Conservation (phyloP, 208 protist genomes). For the Acanthamoeba royreba region DNA sequence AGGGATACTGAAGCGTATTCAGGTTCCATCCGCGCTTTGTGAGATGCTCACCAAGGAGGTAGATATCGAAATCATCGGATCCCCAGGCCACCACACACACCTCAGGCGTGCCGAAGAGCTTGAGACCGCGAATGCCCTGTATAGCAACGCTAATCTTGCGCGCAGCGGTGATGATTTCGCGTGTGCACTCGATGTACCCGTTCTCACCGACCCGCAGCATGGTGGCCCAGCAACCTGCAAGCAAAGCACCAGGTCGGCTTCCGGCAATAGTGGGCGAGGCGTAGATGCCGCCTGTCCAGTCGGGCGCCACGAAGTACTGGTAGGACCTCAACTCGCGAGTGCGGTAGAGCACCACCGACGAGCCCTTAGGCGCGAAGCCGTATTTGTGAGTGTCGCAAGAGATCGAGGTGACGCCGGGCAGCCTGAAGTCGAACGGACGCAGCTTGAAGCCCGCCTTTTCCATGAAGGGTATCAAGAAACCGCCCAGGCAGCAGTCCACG, state of each 20-base stretch:
- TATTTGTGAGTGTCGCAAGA: constrained; percentile 99
- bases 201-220: constrained; percentile 91
- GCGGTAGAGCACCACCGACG: constrained; percentile 93
- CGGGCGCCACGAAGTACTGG: constrained; percentile 92
- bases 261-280: constrained; percentile 94
- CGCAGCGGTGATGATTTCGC: constrained; percentile 83
- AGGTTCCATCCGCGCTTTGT: constrained; percentile 89
- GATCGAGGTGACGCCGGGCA: constrained; percentile 96
- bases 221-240: constrained; percentile 94
- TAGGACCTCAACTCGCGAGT: constrained; percentile 84
- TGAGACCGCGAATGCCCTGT: constrained; percentile 76
- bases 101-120: constrained; percentile 83
- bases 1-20: constrained; percentile 87
- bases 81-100: constrained; percentile 86
- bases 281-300: constrained; percentile 98
- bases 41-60: constrained; percentile 84
- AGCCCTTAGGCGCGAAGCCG: constrained; percentile 96
- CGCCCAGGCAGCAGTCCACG: constrained; percentile 97
- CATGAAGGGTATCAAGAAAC: constrained; percentile 96
- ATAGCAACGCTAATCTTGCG: constrained; percentile 83
- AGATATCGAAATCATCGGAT: constrained; percentile 88
- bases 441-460: constrained; percentile 85
- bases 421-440: constrained; percentile 88
- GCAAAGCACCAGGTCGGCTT: constrained; percentile 88
- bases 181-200: constrained; percentile 83